Evolutionary conservation across 2,329 filamentous ascomycete genomes (phyloP), one percentile per base, ranked within the genome.

Genomic region (Ophiostoma ulmi): DNA sequence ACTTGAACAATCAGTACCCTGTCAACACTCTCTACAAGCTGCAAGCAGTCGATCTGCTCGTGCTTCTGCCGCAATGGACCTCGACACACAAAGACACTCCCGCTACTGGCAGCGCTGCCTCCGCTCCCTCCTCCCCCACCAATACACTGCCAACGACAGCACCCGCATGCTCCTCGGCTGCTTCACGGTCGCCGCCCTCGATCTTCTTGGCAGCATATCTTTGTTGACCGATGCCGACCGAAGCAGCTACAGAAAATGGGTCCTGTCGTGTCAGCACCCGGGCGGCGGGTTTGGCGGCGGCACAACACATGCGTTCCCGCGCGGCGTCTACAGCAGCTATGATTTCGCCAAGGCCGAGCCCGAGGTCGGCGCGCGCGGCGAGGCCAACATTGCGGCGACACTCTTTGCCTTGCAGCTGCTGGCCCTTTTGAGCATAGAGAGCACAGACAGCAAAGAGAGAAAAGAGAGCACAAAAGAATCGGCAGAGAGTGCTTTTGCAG

Each of bases 101-200:
- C 92, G 91, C 78, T 99, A 97, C 85, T 99, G 94, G 90, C 87
- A 93, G 74, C 90, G 94, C 78, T 97, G 94, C 79, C 86, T 95
- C 74, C 91, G 90, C 78, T 90, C 90, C 35, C 86, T 90, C 73
- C 88, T 99, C 7, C 95, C 95, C 0, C 86, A 89, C 65, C 85
- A 88, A 73, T 99, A 98, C 82, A 96, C 92, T 20, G 85, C 89
- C 78, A 95, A 91, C 79, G 95, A 99, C 81, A 93, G 93, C 75
- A 94, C 90, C 76, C 93, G 95, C 76, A 91, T 98, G 83, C 91
- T 91, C 5, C 88, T 98, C 70, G 93, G 89, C 75, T 97, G 90
- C 83, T 97, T 99, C 83, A 94, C 91, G 75, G 82, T 98, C 76
- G 90, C 92, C 8, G 92, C 93, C 1, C 85, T 97, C 67, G 93